These are phyloP conservation scores for Serendipita vermifera DNA, from an alignment of 768 basidiomycete species.

Conservation along the genomic window DNA sequence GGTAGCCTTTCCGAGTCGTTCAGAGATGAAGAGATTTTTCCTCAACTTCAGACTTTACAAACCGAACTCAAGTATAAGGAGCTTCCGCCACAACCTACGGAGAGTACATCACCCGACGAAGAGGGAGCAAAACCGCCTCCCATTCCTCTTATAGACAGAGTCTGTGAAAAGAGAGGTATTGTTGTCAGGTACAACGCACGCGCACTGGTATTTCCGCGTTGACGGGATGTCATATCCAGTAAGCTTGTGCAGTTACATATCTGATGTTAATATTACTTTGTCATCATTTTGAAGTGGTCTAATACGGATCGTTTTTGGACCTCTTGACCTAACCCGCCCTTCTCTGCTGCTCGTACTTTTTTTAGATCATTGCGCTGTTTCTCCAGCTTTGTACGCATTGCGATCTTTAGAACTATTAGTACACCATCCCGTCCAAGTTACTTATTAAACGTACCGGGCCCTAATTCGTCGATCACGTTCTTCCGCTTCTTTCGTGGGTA, in stretches of 20 bases:
- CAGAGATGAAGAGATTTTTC: too few species aligned
- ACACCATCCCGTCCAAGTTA: slow-evolving; percentile 24
- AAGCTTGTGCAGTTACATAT: not conserved
- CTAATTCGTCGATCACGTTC: slow-evolving; percentile 89
- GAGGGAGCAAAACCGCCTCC: too few species aligned
- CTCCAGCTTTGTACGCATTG: slow-evolving; percentile 53
- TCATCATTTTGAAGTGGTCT: slow-evolving; percentile 25
- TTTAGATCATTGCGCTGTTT: slow-evolving; percentile 38
- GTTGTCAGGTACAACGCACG: not conserved
- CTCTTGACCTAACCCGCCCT: slow-evolving; percentile 17
- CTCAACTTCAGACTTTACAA: too few species aligned
- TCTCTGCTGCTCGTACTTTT: slow-evolving; percentile 21
- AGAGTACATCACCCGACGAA: too few species aligned
- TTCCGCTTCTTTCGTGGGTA: slow-evolving; percentile 83
- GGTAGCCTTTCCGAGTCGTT: too few species aligned
- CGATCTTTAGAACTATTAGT: slow-evolving; percentile 30
- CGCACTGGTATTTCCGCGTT: not conserved
- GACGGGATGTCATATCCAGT: not conserved
- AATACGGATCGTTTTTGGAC: slow-evolving; percentile 26
- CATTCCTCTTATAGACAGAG: not conserved
- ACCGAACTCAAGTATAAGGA: too few species aligned
- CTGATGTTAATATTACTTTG: not conserved
- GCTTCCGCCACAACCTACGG: too few species aligned
- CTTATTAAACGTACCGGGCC: slow-evolving; percentile 36
- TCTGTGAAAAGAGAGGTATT: not conserved